These are phyloP conservation scores for Tricholoma flavovirens DNA, from an alignment of 768 basidiomycete genomes.

Conservation along the genomic window DNA sequence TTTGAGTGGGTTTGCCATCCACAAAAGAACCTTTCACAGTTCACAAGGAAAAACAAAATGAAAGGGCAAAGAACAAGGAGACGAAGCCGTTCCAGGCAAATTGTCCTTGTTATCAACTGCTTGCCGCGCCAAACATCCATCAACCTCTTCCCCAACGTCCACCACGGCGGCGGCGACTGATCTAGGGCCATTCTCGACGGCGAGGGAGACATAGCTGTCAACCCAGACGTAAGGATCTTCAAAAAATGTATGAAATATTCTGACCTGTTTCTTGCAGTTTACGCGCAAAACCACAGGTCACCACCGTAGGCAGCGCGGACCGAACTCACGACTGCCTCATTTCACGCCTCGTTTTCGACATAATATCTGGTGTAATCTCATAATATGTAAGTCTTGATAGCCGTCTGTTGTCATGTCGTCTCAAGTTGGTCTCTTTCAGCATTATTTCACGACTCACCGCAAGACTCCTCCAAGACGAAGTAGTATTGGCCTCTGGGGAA, in stretches of 20 bases:
- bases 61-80: no score
- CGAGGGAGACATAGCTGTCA: not conserved
- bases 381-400: not conserved
- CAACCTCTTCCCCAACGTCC: not conserved
- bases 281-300: not conserved
- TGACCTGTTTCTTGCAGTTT: not conserved
- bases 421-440: conserved; percentile 19
- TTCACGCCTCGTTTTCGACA: not conserved
- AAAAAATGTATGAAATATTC: not conserved
- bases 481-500: conserved; percentile 11
- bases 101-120: not conserved
- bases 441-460: conserved; percentile 23
- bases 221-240: not conserved
- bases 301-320: not conserved
- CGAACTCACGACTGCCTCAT: not conserved
- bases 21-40: no score
- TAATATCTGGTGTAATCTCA: not conserved
- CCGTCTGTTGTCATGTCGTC: conserved; percentile 11
- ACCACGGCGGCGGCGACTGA: not conserved
- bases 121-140: not conserved
- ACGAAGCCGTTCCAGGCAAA: not conserved
- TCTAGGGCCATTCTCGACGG: not conserved
- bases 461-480: conserved; percentile 22
- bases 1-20: no score
- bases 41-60: no score